These are phyloP conservation scores for Aspergillus intermedius DNA, from an alignment of 2,329 filamentous ascomycete species.

Conservation along the genomic window DNA sequence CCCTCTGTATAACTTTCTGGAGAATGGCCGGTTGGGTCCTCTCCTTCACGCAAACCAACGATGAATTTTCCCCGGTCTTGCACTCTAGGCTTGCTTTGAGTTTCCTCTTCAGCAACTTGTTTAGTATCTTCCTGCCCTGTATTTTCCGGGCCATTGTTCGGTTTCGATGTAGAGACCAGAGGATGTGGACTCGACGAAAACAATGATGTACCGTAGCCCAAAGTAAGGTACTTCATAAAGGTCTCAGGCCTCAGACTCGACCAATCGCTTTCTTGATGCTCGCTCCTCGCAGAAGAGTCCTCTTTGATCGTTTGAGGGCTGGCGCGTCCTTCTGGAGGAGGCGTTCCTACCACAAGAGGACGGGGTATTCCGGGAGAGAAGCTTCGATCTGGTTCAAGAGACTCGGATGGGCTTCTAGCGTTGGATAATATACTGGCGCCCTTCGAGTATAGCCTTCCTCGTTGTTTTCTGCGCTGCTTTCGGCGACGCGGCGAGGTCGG, in stretches of 20 bases:
- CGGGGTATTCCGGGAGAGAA: conserved; percentile 39
- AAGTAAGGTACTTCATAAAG: conserved; percentile 45
- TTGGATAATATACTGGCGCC: conserved; percentile 3
- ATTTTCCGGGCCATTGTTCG: conserved; percentile 6
- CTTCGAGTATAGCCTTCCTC: conserved; percentile 13
- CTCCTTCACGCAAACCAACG: conserved; percentile 37
- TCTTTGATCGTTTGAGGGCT: conserved; percentile 10
- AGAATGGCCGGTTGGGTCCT: conserved; percentile 26
- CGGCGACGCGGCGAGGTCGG: conserved; percentile 55
- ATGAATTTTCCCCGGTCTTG: conserved; percentile 31
- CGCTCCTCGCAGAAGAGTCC: conserved; percentile 11
- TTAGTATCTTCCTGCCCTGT: conserved; percentile 1
- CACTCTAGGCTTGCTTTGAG: conserved; percentile 13
- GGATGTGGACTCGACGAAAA: conserved; percentile 27
- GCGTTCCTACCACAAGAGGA: conserved; percentile 30
- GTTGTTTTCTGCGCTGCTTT: conserved; percentile 28
- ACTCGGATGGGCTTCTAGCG: conserved; percentile 4
- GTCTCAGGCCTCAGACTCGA: conserved; percentile 35
- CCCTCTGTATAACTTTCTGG: conserved; percentile 13
- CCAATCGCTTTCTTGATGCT: conserved; percentile 18
- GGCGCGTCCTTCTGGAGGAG: conserved; percentile 8
- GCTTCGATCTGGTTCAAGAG: conserved; percentile 14
- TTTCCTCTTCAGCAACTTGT: not conserved
- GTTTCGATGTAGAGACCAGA: conserved; percentile 18
- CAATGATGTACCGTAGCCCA: conserved; percentile 46